A percentile compares a stretch with the other conserved stretches of the same genome.
phyloP scores from a whole-genome alignment of 176 grass and related monocot genomes.

The Carex parvula region DNA sequence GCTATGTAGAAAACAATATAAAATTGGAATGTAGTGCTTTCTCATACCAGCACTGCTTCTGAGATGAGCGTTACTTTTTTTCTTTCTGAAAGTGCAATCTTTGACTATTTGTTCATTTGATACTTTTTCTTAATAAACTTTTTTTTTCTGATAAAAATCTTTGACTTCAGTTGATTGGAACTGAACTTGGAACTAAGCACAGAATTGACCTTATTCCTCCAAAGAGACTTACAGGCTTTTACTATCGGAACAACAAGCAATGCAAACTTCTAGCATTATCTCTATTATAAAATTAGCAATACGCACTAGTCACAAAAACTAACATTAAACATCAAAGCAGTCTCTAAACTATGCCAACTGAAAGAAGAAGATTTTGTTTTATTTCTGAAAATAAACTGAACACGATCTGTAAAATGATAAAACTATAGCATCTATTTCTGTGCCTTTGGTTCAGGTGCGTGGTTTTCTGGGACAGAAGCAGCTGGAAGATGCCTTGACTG shows the following conservation, averaged over 20 bases:
- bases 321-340: background rate
- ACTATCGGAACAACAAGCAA: background rate
- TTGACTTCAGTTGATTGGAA: background rate
- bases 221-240: background rate
- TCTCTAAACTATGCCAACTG: background rate
- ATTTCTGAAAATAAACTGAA: background rate
- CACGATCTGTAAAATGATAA: background rate
- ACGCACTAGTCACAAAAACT: background rate
- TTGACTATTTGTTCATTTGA: background rate
- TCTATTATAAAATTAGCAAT: background rate
- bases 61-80: background rate
- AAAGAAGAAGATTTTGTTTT: background rate
- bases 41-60: background rate
- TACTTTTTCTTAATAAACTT: background rate
- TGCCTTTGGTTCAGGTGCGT: slow-evolving; percentile 49
- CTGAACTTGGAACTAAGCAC: background rate
- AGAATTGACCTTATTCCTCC: background rate
- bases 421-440: background rate
- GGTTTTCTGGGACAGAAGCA: slow-evolving; percentile 72
- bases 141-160: background rate
- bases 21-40: background rate
- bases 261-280: background rate
- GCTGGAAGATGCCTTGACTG: slow-evolving; percentile 81
- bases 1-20: background rate
- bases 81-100: background rate